These are phyloP conservation scores for Boletus barrowsii DNA, from an alignment of 768 basidiomycete genomes.

Conservation along the genomic window DNA sequence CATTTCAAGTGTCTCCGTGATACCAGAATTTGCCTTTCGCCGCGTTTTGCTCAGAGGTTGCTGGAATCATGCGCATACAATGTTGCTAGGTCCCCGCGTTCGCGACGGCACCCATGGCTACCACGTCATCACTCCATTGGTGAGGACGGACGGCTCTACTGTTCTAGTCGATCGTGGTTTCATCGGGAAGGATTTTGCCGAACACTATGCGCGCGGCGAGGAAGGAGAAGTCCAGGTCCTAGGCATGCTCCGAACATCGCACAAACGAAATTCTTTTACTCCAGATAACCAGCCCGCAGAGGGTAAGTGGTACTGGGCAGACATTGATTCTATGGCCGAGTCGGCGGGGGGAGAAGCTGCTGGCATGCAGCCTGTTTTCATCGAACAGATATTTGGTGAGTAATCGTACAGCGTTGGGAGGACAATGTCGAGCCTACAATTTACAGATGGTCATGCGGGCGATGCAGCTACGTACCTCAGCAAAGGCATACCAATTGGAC, in stretches of 20 bases:
- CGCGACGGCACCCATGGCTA: constrained; percentile 85
- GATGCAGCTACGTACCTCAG: constrained; percentile 56
- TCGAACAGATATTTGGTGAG: constrained; percentile 91
- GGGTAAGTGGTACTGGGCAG: constrained; percentile 91
- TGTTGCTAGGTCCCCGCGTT: constrained; percentile 84
- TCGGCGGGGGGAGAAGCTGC: constrained; percentile 69
- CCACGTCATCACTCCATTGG: constrained; percentile 83
- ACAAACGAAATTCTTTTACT: constrained; percentile 74
- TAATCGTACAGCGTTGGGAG: background rate
- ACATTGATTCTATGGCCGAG: constrained; percentile 76
- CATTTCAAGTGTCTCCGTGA: constrained; percentile 54
- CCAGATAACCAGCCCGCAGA: constrained; percentile 81
- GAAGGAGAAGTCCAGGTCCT: constrained; percentile 65
- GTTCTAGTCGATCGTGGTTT: constrained; percentile 94
- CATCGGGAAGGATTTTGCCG: constrained; percentile 57
- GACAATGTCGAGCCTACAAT: constrained; percentile 1
- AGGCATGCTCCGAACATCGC: constrained; percentile 84
- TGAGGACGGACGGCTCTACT: constrained; percentile 76
- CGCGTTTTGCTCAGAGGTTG: constrained; percentile 75
- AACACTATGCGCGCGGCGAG: constrained; percentile 36
- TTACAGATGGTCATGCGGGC: constrained; percentile 79
- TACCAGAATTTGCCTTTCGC: constrained; percentile 88
- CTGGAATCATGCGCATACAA: constrained; percentile 76
- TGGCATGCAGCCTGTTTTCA: constrained; percentile 80
- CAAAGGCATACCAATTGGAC: constrained; percentile 83